Conservation (phyloP, 2,329 filamentous ascomycete genomes). For the Corinectria fuckeliana region DNA sequence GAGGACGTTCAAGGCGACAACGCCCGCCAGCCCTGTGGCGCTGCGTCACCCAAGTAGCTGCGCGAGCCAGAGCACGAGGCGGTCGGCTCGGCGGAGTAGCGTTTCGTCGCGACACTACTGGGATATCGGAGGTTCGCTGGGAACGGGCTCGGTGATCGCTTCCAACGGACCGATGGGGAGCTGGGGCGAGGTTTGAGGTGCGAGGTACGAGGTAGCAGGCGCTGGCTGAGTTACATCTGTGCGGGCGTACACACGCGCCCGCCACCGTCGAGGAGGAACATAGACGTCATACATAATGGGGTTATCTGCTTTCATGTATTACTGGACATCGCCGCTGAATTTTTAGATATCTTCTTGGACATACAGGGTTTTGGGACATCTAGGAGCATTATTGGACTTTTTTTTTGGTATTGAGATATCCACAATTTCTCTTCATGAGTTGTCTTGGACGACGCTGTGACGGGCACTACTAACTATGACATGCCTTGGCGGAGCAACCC, state of each 20-base stretch:
- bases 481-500: no score
- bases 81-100: slow-evolving; percentile 70
- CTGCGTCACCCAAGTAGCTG: slow-evolving; percentile 70
- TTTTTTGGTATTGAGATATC: slow-evolving; percentile 17
- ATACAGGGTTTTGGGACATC: slow-evolving; percentile 26
- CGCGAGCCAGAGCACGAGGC: slow-evolving; percentile 85
- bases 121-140: slow-evolving; percentile 84
- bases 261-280: slow-evolving; percentile 20
- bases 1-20: slow-evolving; percentile 62
- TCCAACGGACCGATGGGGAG: slow-evolving; percentile 73
- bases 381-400: slow-evolving; percentile 22
- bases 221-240: slow-evolving; percentile 10
- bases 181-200: slow-evolving; percentile 74
- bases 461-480: no score
- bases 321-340: slow-evolving; percentile 25
- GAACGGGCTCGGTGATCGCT: slow-evolving; percentile 75
- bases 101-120: slow-evolving; percentile 86
- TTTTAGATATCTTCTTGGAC: slow-evolving; percentile 13
- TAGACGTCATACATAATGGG: slow-evolving; percentile 17
- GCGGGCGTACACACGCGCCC: slow-evolving; percentile 1
- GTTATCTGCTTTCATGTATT: slow-evolving; percentile 20
- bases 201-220: slow-evolving; percentile 28
- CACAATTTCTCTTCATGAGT: background rate
- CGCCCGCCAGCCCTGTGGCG: slow-evolving; percentile 55
- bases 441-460: background rate